Conservation (phyloP, 345 rosid species). For the Melastoma malabathricum region DNA sequence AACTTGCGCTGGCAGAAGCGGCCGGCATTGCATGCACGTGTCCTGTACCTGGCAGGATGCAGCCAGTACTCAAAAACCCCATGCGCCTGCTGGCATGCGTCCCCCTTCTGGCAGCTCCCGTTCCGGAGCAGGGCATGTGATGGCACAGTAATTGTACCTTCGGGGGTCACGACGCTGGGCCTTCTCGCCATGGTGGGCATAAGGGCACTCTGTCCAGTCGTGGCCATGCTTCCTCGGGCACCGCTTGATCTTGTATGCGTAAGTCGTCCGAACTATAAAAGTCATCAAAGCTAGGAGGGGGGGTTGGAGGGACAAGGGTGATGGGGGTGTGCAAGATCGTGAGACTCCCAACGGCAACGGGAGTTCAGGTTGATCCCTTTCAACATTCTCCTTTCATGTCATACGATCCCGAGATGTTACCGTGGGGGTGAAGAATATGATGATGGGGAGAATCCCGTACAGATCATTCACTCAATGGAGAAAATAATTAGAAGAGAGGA, state of each 20-base stretch:
- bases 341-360: too few relatives aligned
- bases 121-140: slow-evolving; percentile 55
- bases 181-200: slow-evolving; percentile 80
- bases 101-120: slow-evolving; percentile 22
- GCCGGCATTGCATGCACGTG: slow-evolving; percentile 10
- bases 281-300: slow-evolving; percentile 9
- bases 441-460: too few relatives aligned
- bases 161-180: slow-evolving; percentile 90
- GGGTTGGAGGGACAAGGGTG: not conserved
- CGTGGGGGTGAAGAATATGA: too few relatives aligned
- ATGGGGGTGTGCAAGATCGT: too few relatives aligned
- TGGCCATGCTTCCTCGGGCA: slow-evolving; percentile 63
- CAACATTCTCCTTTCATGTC: too few relatives aligned
- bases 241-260: slow-evolving; percentile 62
- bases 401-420: too few relatives aligned
- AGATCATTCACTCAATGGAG: too few relatives aligned
- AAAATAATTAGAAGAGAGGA: too few relatives aligned
- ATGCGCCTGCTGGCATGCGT: slow-evolving; percentile 7
- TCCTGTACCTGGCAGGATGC: slow-evolving; percentile 10
- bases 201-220: slow-evolving; percentile 95
- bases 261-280: slow-evolving; percentile 52
- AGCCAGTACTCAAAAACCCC: slow-evolving; percentile 16
- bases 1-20: slow-evolving; percentile 13
- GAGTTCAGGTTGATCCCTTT: too few relatives aligned
- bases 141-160: slow-evolving; percentile 41